Base-by-base conservation (phyloP, 2,329 filamentous ascomycete genomes). In the Pyricularia sp. region DNA sequence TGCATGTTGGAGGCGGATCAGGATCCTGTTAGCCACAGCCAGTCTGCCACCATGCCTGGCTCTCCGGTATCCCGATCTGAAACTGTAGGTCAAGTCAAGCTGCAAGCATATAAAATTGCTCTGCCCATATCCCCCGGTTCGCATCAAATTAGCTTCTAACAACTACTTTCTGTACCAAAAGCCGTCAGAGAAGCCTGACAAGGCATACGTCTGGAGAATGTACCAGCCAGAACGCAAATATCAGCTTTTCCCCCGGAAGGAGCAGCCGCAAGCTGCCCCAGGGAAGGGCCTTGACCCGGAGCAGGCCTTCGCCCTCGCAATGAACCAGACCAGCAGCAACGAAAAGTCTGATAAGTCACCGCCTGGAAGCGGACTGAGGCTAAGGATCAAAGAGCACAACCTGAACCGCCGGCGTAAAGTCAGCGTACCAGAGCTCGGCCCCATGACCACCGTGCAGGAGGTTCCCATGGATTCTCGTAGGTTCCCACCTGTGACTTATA, bases 381-480 rank as follows among this genome's bases (percentile, higher is more conserved):
- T 85, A 70, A 83, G 85, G 69, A 81, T 86, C 74, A 88, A 86
- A 75, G 85, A 88, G 72, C 83, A 85, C 74, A 85, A 82, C 72
- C 78, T 87, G 69, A 81, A 78, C 66, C 81, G 87, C 71, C 83
- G 88, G 73, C 84, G 88, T 71, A 91, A 91, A 75, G 80, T 86
- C 72, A 90, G 85, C 77, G 84, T 89, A 17, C 85, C 87, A 11
- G 89, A 91, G 71, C 77, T 90, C 66, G 88, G 86, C 1, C 87
- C 86, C 42, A 89, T 90, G 88, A 89, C 88, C 5, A 90, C 88
- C 1, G 88, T 90, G 17, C 87, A 90, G 71, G 88, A 90, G 74
- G 78, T 84, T 66, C 77, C 86, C 67, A 90, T 91, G 87, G 89
- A 91, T 78, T 91, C 89, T 73, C 89, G 89, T 91, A 81, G 88